Evolutionary conservation across 2,329 filamentous ascomycete species (phyloP).

Genomic region (Xylaria sp.): DNA sequence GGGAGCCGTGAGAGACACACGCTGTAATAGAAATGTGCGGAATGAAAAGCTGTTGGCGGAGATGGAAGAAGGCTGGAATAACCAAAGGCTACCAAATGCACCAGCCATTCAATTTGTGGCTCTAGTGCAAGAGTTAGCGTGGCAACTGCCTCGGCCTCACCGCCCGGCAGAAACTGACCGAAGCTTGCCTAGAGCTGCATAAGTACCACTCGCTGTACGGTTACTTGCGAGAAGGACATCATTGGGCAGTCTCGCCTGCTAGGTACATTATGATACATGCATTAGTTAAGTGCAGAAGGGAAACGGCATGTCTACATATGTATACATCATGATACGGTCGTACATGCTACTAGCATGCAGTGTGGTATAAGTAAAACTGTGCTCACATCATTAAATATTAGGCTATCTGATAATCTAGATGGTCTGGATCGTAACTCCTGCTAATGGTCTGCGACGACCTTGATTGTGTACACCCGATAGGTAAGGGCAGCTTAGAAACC

Average conservation of each 20-base stretch:
- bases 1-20: constrained; percentile 27
- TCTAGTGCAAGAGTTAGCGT: constrained; percentile 24
- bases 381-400: not conserved
- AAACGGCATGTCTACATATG: too few species aligned
- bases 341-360: not conserved
- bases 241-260: too few species aligned
- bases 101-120: constrained; percentile 42
- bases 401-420: not conserved
- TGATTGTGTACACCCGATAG: not conserved
- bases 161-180: constrained; percentile 35
- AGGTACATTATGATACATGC: not conserved
- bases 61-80: constrained; percentile 42
- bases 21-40: constrained; percentile 32
- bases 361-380: not conserved
- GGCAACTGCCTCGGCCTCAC: constrained; percentile 18
- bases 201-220: too few species aligned
- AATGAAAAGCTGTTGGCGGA: constrained; percentile 37
- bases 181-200: not conserved
- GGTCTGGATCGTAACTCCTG: too few species aligned
- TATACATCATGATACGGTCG: too few species aligned
- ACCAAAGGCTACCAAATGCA: constrained; percentile 10
- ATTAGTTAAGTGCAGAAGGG: not conserved
- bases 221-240: not conserved
- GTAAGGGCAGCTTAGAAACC: not conserved
- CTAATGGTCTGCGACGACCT: not conserved